These are phyloP conservation scores for Coniochaeta hoffmannii DNA, from an alignment of 2,329 filamentous ascomycete species.

Conservation along the genomic window DNA sequence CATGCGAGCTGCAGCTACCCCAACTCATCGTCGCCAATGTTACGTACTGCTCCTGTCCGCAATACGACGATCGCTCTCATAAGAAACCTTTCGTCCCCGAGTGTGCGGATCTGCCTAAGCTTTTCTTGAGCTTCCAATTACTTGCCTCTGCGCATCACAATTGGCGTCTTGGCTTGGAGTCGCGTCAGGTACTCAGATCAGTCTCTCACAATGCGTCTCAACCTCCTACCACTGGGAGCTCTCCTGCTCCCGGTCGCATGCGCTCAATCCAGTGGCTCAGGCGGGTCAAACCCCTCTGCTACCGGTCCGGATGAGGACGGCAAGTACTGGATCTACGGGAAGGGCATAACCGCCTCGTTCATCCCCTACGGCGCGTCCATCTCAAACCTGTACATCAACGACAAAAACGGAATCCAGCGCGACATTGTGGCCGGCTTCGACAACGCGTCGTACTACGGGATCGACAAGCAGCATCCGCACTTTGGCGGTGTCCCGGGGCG, in stretches of 20 bases:
- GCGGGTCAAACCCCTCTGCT: slow-evolving; percentile 1
- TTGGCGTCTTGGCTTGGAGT: background rate
- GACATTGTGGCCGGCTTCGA: slow-evolving; percentile 71
- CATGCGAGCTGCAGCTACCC: background rate
- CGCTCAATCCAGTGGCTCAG: slow-evolving; percentile 6
- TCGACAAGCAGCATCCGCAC: slow-evolving; percentile 60
- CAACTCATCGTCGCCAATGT: background rate
- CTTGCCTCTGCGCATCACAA: background rate
- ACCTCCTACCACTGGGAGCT: slow-evolving; percentile 15
- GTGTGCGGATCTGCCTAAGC: background rate
- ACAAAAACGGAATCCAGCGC: slow-evolving; percentile 59
- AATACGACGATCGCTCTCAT: background rate
- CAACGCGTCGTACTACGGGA: slow-evolving; percentile 63
- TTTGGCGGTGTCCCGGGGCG: slow-evolving; percentile 67
- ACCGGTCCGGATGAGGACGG: slow-evolving; percentile 46
- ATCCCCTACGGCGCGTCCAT: slow-evolving; percentile 70
- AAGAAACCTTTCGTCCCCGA: background rate
- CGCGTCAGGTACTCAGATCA: background rate
- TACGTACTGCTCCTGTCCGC: background rate
- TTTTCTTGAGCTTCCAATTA: background rate
- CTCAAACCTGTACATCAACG: slow-evolving; percentile 62
- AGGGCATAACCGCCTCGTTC: slow-evolving; percentile 60
- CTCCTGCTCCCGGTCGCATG: slow-evolving; percentile 22
- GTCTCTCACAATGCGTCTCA: background rate
- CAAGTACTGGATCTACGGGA: slow-evolving; percentile 65